These are phyloP conservation scores for Posidonia oceanica DNA, from an alignment of 116 monocot species.

Conservation along the genomic window DNA sequence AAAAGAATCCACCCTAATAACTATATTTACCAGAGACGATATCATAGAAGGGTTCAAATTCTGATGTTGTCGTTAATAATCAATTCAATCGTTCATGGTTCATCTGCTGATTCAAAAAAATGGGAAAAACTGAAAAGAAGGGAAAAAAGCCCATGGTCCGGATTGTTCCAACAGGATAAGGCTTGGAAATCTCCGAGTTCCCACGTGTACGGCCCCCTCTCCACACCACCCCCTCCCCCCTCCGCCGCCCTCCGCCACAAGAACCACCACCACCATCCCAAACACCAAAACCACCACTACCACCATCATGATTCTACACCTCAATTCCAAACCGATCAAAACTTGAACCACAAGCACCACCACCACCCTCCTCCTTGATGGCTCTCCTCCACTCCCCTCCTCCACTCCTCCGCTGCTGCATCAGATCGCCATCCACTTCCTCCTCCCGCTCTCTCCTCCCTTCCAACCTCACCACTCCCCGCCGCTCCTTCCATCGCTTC, in stretches of 20 bases:
- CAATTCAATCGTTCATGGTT: no score
- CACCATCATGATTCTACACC: neutral
- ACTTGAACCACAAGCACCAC: neutral
- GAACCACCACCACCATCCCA: neutral
- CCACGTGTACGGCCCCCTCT: no score
- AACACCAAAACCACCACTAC: neutral
- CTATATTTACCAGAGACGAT: no score
- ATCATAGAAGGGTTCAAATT: no score
- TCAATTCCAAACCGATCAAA: neutral
- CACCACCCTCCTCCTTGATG: neutral
- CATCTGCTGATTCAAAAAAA: no score
- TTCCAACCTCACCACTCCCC: neutral
- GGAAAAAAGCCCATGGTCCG: no score
- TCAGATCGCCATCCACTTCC: neutral
- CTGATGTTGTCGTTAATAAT: no score
- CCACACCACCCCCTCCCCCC: neutral
- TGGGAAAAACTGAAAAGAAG: no score
- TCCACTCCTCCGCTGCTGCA: neutral
- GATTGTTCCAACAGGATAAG: no score
- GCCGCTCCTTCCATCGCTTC: neutral
- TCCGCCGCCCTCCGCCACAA: neutral
- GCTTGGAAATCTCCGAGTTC: neutral
- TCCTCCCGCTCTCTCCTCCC: neutral
- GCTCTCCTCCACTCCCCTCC: neutral
- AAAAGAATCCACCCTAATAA: no score